A percentile compares a stretch with the other conserved stretches of the same genome.
Evolutionary conservation across 2,329 filamentous ascomycete species (phyloP).

Genomic region (Paecilomyces formosus): DNA sequence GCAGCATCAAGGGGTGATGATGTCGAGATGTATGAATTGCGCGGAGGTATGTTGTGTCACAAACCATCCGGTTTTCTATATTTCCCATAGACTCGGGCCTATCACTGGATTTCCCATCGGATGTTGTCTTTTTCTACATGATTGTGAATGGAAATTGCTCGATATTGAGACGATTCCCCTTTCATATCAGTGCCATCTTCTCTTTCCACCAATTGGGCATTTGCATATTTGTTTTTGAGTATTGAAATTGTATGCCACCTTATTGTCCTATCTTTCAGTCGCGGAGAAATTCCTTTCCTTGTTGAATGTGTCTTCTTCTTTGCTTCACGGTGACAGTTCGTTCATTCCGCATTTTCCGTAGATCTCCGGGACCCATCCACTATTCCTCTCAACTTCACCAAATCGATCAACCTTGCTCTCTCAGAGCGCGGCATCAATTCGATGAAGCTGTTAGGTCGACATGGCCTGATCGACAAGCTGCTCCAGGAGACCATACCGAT

Average conservation of each 20-base stretch:
- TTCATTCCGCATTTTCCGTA: slow-evolving; percentile 29
- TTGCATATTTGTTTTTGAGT: background rate
- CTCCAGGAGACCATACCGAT: slow-evolving; percentile 79
- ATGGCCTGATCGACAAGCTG: slow-evolving; percentile 64
- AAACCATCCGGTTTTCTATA: background rate
- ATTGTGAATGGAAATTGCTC: background rate
- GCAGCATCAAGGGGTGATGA: slow-evolving; percentile 80
- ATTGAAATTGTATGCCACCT: background rate
- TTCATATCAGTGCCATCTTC: background rate
- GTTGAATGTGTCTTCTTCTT: background rate
- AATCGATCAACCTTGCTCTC: slow-evolving; percentile 94
- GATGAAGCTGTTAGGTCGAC: slow-evolving; percentile 61
- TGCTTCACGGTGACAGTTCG: background rate
- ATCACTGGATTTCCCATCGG: background rate
- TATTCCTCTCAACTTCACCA: slow-evolving; percentile 86
- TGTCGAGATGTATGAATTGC: slow-evolving; percentile 90
- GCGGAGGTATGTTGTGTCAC: slow-evolving; percentile 60
- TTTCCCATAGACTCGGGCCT: background rate
- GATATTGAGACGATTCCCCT: background rate
- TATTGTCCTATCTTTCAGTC: background rate
- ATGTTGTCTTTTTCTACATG: background rate
- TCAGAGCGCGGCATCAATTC: slow-evolving; percentile 92
- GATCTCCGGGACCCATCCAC: slow-evolving; percentile 81
- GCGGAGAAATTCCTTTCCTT: background rate
- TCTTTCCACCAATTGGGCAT: background rate